Base-by-base conservation (phyloP, 2,329 filamentous ascomycete genomes). In the Ampelomyces quisqualis region DNA sequence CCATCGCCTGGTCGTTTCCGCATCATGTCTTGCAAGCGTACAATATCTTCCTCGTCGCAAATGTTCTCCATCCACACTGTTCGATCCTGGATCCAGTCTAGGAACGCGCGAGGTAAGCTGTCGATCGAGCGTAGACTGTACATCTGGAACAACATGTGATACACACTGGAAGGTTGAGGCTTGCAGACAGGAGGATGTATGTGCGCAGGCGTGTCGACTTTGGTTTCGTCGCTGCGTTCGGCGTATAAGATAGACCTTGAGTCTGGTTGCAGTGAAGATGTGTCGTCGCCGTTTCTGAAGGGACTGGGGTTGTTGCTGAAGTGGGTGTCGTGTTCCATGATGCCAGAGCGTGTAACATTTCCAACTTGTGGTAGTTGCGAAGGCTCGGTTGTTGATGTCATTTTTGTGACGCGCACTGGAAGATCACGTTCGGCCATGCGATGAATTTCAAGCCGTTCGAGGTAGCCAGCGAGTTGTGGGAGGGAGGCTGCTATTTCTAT, bases 401-500 rank as follows among this genome's bases (percentile, higher is more conserved):
- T 3, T 18, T 10, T 5, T 10, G 14, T 7, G 22, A 26, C n/a
- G 2, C 21, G 36, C 15, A 32, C 13, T 9, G 28, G 21, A 5
- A 32, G 19, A 4, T 33, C 19, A 3, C 30, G 7, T 9, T 35
- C 29, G 10, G 21, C 15, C 13, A 20, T 8, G 14, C 11, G 21
- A 11, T 43, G 26, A 7, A 26, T 13, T n/a, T 42, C 37, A 2
- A 48, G 27, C 5, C 45, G 28, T 27, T 49, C 34, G 3, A 49
- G 17, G 26, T 58, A 56, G 9, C 53, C 44, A 21, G 50, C 49
- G 18, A 63, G 18, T 22, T 61, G 56, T 3, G 61, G 61, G 7
- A 62, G 44, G 4, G 57, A 57, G 1, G 54, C 57, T 21, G 51
- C 47, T 3, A 62, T 57, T 17, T 64, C 59, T 7, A 39, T 40